A percentile compares a stretch with the other conserved stretches of the same genome.
These are phyloP conservation scores for Coprinopsis strossmayeri DNA, from an alignment of 768 basidiomycete species.

Conservation along the genomic window DNA sequence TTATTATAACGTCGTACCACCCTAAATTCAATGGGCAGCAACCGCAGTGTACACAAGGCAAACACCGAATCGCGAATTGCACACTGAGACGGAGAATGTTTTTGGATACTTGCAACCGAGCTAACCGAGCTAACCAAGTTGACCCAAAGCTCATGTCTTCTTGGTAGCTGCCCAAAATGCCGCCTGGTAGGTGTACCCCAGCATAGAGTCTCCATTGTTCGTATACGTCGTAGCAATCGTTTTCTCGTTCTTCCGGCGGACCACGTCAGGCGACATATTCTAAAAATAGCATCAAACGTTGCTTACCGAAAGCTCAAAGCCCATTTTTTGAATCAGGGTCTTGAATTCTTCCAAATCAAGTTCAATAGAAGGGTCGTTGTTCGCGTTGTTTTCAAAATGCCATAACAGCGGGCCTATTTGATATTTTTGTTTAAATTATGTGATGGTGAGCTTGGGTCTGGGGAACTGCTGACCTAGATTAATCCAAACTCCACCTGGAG, in stretches of 20 bases:
- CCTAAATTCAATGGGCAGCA: no score
- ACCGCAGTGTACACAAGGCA: no score
- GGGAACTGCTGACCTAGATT: slow-evolving; percentile 55
- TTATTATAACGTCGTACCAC: no score
- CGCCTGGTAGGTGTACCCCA: slow-evolving; percentile 79
- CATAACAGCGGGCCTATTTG: slow-evolving; percentile 80
- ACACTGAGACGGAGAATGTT: no score
- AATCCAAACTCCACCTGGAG: slow-evolving; percentile 87
- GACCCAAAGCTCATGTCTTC: slow-evolving; percentile 13
- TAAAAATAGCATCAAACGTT: neutral
- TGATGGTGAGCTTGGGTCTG: neutral
- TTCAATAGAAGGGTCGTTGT: slow-evolving; percentile 79
- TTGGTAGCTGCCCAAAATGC: slow-evolving; percentile 77
- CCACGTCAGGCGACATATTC: neutral
- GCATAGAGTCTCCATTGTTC: slow-evolving; percentile 72
- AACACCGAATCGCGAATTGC: no score
- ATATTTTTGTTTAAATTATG: no score
- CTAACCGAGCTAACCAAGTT: no score
- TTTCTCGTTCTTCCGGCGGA: slow-evolving; percentile 58
- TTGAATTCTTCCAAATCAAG: slow-evolving; percentile 89
- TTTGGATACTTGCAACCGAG: no score
- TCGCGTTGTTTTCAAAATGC: slow-evolving; percentile 91
- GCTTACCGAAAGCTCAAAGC: slow-evolving; percentile 77
- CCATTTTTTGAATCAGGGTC: slow-evolving; percentile 58
- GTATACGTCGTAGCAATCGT: slow-evolving; percentile 83